Base-by-base conservation (phyloP, 352 stramenopile species). In the Globisporangium mamillatum region DNA sequence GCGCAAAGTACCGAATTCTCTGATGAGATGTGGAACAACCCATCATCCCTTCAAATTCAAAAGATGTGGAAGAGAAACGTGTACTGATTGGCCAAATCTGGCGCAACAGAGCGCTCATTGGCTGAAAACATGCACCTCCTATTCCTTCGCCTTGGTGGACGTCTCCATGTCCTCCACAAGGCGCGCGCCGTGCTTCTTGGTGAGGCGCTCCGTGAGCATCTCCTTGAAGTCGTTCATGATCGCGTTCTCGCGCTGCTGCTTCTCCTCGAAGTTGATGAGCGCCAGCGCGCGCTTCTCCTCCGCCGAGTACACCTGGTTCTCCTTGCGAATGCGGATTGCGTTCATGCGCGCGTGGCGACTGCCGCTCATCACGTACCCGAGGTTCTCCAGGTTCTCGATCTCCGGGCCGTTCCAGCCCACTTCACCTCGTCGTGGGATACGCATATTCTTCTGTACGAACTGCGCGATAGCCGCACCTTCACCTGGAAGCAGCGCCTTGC, bases 261-360 rank as follows among this genome's bases (percentile, higher is more conserved):
- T 99, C 79, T 99, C 97, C 77, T 99, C 97, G 72, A 99, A 97
- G 70, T 98, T 99, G 75, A 99, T 99, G 52, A 99, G 82, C 61
- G 97, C 97, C 52, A 99, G 85, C 10, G 97, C 97, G 32, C 96
- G 89, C 76, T 99, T 98, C 82, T 99, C 98, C 79, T 99, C 97
- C 14, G 97, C 97, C 61, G 92, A 98, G 82, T 99, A 99, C 65
- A 99, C 97, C 76, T 99, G 98, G 84, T 99, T 99, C 75, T 99
- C 98, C 82, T 99, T 99, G 41, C 98, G 91, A 63, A 99, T 96
- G 79, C 98, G 96, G 56, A 99, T 94, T 9, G 97, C 98, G 84
- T 99, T 99, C 98, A 99, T 99, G 57, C 96, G 84, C 64, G 97
- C 90, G 82, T 99, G 97, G 46, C 98, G 93, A 62, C 90, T 98